Percentiles rank a stretch among this genome's conserved stretches.
These are phyloP conservation scores for Amauroascus verrucosus DNA, from an alignment of 2,329 filamentous ascomycete species.

Conservation along the genomic window DNA sequence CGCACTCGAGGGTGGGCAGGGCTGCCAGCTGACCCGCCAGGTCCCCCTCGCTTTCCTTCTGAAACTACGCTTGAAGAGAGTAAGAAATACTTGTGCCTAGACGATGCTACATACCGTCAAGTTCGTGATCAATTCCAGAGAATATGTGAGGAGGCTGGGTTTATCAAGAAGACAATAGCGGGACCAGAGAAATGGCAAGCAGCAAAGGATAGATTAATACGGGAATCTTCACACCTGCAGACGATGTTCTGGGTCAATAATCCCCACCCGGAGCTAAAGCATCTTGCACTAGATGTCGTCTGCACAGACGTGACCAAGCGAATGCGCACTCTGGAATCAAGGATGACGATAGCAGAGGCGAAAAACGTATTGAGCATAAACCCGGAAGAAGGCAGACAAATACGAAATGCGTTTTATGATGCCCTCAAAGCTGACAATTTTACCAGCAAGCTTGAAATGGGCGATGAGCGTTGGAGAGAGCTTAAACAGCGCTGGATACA, in stretches of 20 bases:
- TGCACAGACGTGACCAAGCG: slow-evolving; percentile 74
- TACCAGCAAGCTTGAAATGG: slow-evolving; percentile 62
- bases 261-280: slow-evolving; percentile 51
- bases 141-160: slow-evolving; percentile 57
- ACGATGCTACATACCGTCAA: slow-evolving; percentile 52
- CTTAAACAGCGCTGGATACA: slow-evolving; percentile 60
- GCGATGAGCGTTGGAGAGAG: slow-evolving; percentile 59
- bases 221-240: slow-evolving; percentile 54
- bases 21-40: slow-evolving; percentile 55
- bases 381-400: slow-evolving; percentile 54
- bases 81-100: slow-evolving; percentile 57
- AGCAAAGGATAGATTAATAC: slow-evolving; percentile 57
- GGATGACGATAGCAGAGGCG: slow-evolving; percentile 64
- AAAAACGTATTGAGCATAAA: slow-evolving; percentile 63
- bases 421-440: slow-evolving; percentile 57
- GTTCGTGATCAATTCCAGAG: slow-evolving; percentile 57
- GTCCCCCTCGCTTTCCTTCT: slow-evolving; percentile 64
- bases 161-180: slow-evolving; percentile 66
- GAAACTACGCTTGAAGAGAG: slow-evolving; percentile 74
- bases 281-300: slow-evolving; percentile 64
- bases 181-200: slow-evolving; percentile 64
- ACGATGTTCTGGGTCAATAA: slow-evolving; percentile 50
- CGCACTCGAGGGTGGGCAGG: slow-evolving; percentile 59
- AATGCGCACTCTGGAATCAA: slow-evolving; percentile 54
- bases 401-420: slow-evolving; percentile 56